A percentile compares a stretch with the other conserved stretches of the same genome.
phyloP scores from a whole-genome alignment of 352 stramenopile genomes.

The Phytophthora idaei region DNA sequence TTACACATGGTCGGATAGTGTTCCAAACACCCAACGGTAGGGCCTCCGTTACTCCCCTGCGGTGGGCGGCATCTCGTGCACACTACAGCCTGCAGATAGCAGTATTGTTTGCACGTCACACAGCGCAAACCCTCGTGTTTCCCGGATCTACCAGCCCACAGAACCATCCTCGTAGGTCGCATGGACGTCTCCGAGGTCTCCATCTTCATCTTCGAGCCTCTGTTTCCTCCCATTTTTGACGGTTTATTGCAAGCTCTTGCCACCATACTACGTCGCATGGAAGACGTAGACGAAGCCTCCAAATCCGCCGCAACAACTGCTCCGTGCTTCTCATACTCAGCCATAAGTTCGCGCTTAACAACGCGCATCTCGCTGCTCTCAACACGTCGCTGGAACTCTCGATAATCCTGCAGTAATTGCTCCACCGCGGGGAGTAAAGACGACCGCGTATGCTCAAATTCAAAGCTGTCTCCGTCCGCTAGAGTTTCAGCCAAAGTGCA shows the following conservation, averaged over 20 bases:
- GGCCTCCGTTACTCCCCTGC: conserved; percentile 29
- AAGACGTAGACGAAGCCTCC: conserved; percentile 31
- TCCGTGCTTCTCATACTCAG: conserved; percentile 46
- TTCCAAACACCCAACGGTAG: conserved; percentile 69
- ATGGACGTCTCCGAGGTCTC: conserved; percentile 30
- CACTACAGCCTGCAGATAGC: conserved; percentile 83
- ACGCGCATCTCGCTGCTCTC: conserved; percentile 32
- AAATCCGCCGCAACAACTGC: conserved; percentile 4
- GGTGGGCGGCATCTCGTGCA: conserved; percentile 73
- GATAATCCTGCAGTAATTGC: conserved; percentile 62
- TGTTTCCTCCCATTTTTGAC: conserved; percentile 14
- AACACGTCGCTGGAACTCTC: conserved; percentile 55
- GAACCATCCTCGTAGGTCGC: conserved; percentile 72
- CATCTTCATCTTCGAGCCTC: conserved; percentile 40
- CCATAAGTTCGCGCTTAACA: conserved; percentile 57
- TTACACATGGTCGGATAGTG: conserved; percentile 85
- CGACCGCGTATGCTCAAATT: conserved; percentile 46
- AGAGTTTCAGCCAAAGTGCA: conserved; percentile 77
- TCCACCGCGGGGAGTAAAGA: conserved; percentile 72
- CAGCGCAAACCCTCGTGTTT: conserved; percentile 81
- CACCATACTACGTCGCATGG: conserved; percentile 41
- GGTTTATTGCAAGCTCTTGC: conserved; percentile 34
- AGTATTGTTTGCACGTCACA: conserved; percentile 83
- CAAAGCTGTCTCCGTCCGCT: conserved; percentile 58
- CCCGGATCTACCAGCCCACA: conserved; percentile 81